These are phyloP conservation scores for Paramecium bursaria DNA, from an alignment of 73 alveolate genomes.

Conservation along the genomic window DNA sequence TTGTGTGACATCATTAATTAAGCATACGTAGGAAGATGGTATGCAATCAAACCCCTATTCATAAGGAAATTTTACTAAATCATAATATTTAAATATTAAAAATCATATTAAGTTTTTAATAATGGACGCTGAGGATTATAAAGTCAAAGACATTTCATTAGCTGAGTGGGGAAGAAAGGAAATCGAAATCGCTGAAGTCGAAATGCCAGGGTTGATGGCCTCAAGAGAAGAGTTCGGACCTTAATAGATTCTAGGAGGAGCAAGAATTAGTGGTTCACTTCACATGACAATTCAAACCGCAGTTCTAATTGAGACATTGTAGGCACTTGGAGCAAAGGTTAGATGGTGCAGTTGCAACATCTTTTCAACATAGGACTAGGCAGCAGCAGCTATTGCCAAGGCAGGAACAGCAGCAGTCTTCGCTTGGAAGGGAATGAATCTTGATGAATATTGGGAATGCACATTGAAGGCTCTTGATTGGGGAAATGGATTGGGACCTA, in stretches of 20 bases:
- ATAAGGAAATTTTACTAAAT: neutral
- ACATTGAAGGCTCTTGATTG: slow-evolving; percentile 89
- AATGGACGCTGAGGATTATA: slow-evolving; percentile 77
- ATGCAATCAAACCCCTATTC: neutral
- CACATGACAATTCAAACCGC: slow-evolving; percentile 98
- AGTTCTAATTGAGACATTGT: slow-evolving; percentile 93
- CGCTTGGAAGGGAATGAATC: slow-evolving; percentile 96
- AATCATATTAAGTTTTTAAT: neutral
- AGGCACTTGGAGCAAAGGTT: slow-evolving; percentile 91
- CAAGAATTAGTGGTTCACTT: slow-evolving; percentile 92
- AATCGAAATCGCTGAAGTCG: slow-evolving; percentile 91
- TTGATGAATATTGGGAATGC: slow-evolving; percentile 97
- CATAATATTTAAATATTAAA: neutral
- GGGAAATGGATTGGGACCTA: slow-evolving; percentile 94
- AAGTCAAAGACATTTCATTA: slow-evolving; percentile 85
- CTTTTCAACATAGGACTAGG: slow-evolving; percentile 97
- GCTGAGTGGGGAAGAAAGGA: slow-evolving; percentile 98
- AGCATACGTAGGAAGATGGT: neutral
- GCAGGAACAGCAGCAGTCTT: slow-evolving; percentile 91
- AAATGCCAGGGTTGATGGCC: slow-evolving; percentile 97
- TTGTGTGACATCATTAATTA: neutral
- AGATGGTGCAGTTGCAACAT: slow-evolving; percentile 97
- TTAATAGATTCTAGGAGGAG: slow-evolving; percentile 86
- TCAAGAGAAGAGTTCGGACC: slow-evolving; percentile 94
- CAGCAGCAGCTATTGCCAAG: slow-evolving; percentile 97